A percentile compares a stretch with the other conserved stretches of the same genome.
Conservation (phyloP, 306 rosid species). For the Rubus idaeus region DNA sequence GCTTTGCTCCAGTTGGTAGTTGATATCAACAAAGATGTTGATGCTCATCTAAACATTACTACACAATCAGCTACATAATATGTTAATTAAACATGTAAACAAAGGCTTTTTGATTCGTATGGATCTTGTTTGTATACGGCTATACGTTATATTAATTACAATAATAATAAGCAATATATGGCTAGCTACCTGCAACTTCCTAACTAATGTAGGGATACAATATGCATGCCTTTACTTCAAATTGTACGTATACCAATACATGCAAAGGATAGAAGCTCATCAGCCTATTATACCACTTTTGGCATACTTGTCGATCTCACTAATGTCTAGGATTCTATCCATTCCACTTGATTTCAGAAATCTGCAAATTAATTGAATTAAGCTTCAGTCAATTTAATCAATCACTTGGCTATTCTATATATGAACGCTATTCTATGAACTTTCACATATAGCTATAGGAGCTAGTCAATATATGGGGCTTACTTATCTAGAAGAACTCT, state of each 20-base stretch:
- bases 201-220: not conserved
- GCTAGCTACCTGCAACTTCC: not conserved
- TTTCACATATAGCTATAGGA: too few relatives aligned
- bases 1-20: slow-evolving; percentile 12
- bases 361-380: slow-evolving; percentile 35
- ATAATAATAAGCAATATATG: too few relatives aligned
- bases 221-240: too few relatives aligned
- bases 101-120: too few relatives aligned
- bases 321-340: slow-evolving; percentile 55
- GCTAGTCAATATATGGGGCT: slow-evolving; percentile 13
- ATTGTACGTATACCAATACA: too few relatives aligned
- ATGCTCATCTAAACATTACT: slow-evolving; percentile 10
- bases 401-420: not conserved
- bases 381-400: not conserved
- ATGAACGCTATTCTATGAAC: too few relatives aligned
- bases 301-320: slow-evolving; percentile 47
- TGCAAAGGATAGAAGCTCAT: not conserved
- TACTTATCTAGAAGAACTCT: slow-evolving; percentile 67
- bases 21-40: slow-evolving; percentile 24
- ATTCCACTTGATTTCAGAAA: slow-evolving; percentile 58
- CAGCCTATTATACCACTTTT: slow-evolving; percentile 30
- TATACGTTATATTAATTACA: too few relatives aligned
- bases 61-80: not conserved
- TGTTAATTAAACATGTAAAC: too few relatives aligned
- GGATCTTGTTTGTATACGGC: too few relatives aligned